phyloP scores from a whole-genome alignment of 805 yeast genomes.

The Jamesozyma lodderae region DNA sequence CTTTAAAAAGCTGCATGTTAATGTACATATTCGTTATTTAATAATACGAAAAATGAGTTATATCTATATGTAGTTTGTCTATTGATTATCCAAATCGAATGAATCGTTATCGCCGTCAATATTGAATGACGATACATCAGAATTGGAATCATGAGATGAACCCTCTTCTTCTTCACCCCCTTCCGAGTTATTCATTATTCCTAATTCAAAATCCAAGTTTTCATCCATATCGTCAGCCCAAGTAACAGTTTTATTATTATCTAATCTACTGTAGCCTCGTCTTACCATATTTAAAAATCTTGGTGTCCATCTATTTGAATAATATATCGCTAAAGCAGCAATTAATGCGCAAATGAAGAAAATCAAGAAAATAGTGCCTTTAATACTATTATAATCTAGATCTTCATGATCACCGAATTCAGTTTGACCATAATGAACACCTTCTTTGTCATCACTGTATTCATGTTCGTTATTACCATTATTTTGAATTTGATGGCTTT shows the following conservation, averaged over 20 bases:
- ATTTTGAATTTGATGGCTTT: neutral
- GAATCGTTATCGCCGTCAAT: neutral
- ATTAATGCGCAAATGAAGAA: neutral
- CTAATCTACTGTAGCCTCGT: slow-evolving; percentile 1
- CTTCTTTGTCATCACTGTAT: slow-evolving; percentile 3
- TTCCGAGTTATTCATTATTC: slow-evolving; percentile 2
- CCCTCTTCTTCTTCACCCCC: neutral
- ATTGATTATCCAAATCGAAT: neutral
- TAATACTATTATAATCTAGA: slow-evolving; percentile 8
- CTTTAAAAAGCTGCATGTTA: too few relatives aligned
- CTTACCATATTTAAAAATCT: neutral
- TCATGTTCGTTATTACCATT: neutral
- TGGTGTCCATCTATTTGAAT: neutral
- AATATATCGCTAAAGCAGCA: neutral
- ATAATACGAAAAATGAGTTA: too few relatives aligned
- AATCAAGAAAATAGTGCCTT: neutral
- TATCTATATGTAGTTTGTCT: too few relatives aligned
- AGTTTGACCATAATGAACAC: slow-evolving; percentile 3
- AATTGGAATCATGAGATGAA: neutral
- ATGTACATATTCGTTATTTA: too few relatives aligned
- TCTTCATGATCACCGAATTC: slow-evolving; percentile 4
- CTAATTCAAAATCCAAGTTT: neutral
- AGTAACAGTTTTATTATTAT: slow-evolving; percentile 3
- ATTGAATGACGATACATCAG: neutral
- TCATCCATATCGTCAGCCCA: slow-evolving; percentile 4